These are phyloP conservation scores for Eutreptiella sp. DNA, from an alignment of 208 protist species.

Conservation along the genomic window DNA sequence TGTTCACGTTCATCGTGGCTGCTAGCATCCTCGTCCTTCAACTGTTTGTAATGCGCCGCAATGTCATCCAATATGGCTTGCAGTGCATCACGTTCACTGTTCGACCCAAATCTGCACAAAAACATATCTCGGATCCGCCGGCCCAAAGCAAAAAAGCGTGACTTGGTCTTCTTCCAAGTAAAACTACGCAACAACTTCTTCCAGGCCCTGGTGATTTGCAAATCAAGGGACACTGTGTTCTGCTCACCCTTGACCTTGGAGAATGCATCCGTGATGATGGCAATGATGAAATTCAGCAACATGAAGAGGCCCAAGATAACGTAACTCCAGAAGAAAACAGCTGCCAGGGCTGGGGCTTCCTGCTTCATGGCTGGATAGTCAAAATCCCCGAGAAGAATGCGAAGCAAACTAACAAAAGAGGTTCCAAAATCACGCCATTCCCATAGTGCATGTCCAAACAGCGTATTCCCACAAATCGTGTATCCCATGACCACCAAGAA, in stretches of 20 bases:
- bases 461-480: background rate
- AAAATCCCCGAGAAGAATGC: constrained; percentile 27
- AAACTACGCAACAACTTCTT: constrained; percentile 7
- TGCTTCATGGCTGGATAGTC: constrained; percentile 18
- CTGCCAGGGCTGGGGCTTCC: constrained; percentile 15
- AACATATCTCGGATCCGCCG: background rate
- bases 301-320: constrained; percentile 26
- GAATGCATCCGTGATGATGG: constrained; percentile 24
- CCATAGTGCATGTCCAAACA: background rate
- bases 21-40: background rate
- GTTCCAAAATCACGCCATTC: constrained; percentile 1
- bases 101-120: background rate
- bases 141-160: background rate
- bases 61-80: background rate
- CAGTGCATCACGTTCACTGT: constrained; percentile 4
- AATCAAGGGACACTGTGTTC: background rate
- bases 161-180: background rate
- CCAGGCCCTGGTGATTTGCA: background rate
- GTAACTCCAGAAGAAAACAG: constrained; percentile 22
- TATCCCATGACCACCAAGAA: constrained; percentile 13
- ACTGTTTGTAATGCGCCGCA: background rate
- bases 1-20: constrained; percentile 2
- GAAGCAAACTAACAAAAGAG: background rate
- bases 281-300: constrained; percentile 26
- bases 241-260: background rate